phyloP scores from a whole-genome alignment of 176 grass and related monocot genomes.

The Phyllostachys edulis region DNA sequence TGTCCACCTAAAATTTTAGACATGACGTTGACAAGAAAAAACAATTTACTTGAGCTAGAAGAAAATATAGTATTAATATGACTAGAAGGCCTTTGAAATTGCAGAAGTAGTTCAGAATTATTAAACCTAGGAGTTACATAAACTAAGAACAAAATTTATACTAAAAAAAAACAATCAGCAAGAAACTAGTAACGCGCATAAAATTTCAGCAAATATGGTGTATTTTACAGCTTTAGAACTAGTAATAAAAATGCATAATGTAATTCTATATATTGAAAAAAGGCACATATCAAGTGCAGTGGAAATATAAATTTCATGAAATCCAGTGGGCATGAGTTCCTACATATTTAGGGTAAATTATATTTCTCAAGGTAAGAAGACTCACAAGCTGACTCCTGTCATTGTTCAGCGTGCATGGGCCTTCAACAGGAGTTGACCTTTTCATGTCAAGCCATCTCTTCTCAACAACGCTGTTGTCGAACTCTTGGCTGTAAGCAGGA shows the following conservation, averaged over 20 bases:
- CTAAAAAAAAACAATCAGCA: neutral
- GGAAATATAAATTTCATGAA: neutral
- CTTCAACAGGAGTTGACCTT: slow-evolving; percentile 19
- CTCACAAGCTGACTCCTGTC: slow-evolving; percentile 14
- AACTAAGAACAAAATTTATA: neutral
- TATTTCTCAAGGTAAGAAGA: neutral
- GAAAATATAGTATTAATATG: neutral
- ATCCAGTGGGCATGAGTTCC: neutral
- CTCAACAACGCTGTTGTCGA: slow-evolving; percentile 31
- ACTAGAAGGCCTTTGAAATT: neutral
- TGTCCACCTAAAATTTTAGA: neutral
- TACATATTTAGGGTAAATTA: neutral
- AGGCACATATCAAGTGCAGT: neutral
- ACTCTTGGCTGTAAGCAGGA: neutral
- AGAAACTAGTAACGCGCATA: neutral
- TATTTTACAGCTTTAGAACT: neutral
- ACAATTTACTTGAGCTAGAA: neutral
- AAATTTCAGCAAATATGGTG: neutral
- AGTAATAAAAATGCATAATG: neutral
- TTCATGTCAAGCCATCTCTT: slow-evolving; percentile 40
- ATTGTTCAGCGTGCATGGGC: slow-evolving; percentile 29
- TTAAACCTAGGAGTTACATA: neutral
- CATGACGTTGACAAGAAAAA: neutral
- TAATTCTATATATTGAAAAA: neutral
- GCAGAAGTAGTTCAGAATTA: neutral